Base-by-base conservation (phyloP, 108 stramenopile genomes). In the Thalassiosira profunda region DNA sequence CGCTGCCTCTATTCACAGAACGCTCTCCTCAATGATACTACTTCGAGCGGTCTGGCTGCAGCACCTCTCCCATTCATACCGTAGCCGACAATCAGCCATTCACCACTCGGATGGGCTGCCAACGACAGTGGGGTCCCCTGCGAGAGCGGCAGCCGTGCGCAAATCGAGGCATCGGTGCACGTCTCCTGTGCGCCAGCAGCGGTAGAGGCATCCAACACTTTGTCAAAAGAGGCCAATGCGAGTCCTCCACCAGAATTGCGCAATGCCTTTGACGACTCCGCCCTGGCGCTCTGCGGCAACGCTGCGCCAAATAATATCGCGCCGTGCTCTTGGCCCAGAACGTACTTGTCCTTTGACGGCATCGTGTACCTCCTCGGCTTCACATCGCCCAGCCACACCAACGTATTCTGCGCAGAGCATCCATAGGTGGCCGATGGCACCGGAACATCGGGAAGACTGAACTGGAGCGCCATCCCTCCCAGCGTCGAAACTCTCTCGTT, bases 21-120 rank as follows among this genome's bases (percentile, higher is more conserved):
- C 40, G 12, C 21, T 48, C 49, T 69, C 33, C 56, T 46, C 34
- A 69, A 21, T 7, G 37, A 48, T n/a, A 58, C 15, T 10, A 69
- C 21, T 24, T 69, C 68, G 3, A 69, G 5, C 40, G 57, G 40
- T 36, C 30, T 36, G 7, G 42, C 24, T 18, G 55, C 28, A 55
- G 9, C 15, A 4, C 28, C 38, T 48, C 62, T 73, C 26, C 72
- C 70, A 29, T 69, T 60, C 59, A 61, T 43, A 12, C 74, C 62
- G 59, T 63, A 77, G 21, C 72, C 65, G n/a, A 79, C 49, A 23
- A 73, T 54, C 65, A 79, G 67, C 78, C 78, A 79, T 31, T 79
- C 72, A 24, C 78, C 78, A 42, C 53, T 51, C 3, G 78, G 78
- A 45, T 79, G 78, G 1, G 58, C 40, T 14, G 64, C 78, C 43